Evolutionary conservation across 129 eudicot species (phyloP).

Genomic region (Oenanthe sinensis): DNA sequence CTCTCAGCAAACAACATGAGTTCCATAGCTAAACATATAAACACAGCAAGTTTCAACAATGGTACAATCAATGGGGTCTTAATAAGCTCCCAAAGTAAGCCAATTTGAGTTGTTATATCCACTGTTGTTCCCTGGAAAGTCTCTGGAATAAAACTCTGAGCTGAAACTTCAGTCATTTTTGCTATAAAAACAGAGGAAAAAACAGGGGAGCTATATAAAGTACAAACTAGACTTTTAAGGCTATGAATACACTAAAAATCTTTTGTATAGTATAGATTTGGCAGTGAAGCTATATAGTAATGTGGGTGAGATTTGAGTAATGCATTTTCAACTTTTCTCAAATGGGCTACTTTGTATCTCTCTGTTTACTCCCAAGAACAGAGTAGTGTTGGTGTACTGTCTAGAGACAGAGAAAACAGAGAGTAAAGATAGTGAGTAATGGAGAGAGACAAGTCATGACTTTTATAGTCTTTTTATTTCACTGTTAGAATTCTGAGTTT

Average conservation of each 20-base stretch:
- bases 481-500: no score
- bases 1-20: conserved; percentile 70
- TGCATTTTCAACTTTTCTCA: background rate
- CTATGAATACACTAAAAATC: background rate
- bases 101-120: conserved; percentile 41
- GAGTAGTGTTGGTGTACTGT: conserved; percentile 24
- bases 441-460: conserved; percentile 17
- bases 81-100: conserved; percentile 44
- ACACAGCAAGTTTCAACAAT: conserved; percentile 48
- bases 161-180: conserved; percentile 56
- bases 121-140: conserved; percentile 50
- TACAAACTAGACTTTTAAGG: background rate
- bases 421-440: conserved; percentile 17
- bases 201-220: background rate
- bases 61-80: conserved; percentile 65
- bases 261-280: background rate
- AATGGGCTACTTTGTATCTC: background rate
- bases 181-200: background rate
- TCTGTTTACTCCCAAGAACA: conserved; percentile 8
- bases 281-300: background rate
- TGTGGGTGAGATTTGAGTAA: conserved; percentile 1
- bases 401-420: conserved; percentile 10
- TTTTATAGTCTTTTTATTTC: conserved; percentile 22
- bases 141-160: conserved; percentile 41
- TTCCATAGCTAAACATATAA: conserved; percentile 50